A percentile compares a stretch with the other conserved stretches of the same genome.
Conservation (phyloP, 116 monocot species). For the Cymodocea nodosa region DNA sequence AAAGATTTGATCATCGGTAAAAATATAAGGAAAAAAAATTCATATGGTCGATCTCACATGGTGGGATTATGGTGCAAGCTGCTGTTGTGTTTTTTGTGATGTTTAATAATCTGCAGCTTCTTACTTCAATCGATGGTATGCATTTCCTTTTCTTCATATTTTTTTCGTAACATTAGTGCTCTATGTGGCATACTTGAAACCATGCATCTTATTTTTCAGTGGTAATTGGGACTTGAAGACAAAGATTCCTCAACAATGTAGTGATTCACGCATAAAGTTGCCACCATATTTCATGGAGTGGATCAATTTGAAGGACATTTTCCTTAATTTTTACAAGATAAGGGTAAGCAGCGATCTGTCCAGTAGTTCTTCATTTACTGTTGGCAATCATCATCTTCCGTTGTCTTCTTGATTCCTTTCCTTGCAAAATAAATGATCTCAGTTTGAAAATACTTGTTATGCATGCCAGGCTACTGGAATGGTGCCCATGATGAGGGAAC, state of each 20-base stretch:
- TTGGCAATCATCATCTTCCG: neutral
- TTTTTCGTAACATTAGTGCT: too few species aligned
- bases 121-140: too few species aligned
- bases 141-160: too few species aligned
- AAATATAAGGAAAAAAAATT: too few species aligned
- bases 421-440: neutral
- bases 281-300: constrained; percentile 91
- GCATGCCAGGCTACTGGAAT: constrained; percentile 69
- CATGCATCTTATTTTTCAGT: constrained; percentile 22
- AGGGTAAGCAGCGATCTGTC: constrained; percentile 32
- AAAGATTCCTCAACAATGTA: constrained; percentile 77
- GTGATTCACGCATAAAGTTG: constrained; percentile 46
- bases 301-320: constrained; percentile 95
- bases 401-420: neutral
- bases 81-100: too few species aligned
- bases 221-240: constrained; percentile 99
- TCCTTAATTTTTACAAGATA: constrained; percentile 75
- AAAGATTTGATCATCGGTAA: too few species aligned
- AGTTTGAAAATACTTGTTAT: neutral
- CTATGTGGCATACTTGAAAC: too few species aligned
- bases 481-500: constrained; percentile 80
- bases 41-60: too few species aligned
- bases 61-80: too few species aligned
- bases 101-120: too few species aligned
- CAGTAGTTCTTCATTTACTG: neutral